Base-by-base conservation (phyloP, 192 early-diverging fungal species). In the Chytriomyces sp. region DNA sequence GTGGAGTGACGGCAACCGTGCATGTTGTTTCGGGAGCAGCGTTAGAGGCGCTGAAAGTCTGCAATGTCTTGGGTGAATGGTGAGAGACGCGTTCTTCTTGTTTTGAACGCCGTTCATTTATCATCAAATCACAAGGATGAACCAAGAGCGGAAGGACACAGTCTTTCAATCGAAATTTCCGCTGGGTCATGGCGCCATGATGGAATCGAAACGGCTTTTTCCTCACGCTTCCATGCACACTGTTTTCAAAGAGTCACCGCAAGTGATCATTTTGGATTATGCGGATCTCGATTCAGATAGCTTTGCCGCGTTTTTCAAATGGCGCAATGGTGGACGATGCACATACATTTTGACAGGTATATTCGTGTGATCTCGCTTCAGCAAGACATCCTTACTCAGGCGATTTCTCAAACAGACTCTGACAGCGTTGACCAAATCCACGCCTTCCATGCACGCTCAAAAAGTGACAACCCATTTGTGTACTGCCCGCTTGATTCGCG, bases 61-160 rank as follows among this genome's bases (percentile, higher is more conserved):
- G 71, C 44, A 73, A 73, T 62, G 49, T 73, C 11, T 44, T 73
- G 18, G 71, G 71, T 6, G 71, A 73, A 62, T 73, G 71, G 71
- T 70, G 28, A 20, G 28, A 20, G 69, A 59, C 57, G 20, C 10
- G 18, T 35, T 64, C 24, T 20, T 24, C 62, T 20, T 64, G 13
- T 20, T 28, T 64, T 13, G 63, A 43, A 16, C 5, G 11, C 13
- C 11, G 11, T 23, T 64, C 1, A 23, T 64, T 43, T 16, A 64
- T 13, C 26, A 13, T 16, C 11, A 2, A 13, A 23, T 26, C 35
- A 35, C 28, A 9, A 70, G 69, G 69, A 73, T 73, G 71, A 73
- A 73, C 60, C 45, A 61, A 28, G 71, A 73, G 45, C 35, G 71
- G n/a, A 26, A 73, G 49, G 71, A 73, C 46, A 62, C 60, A n/a